Evolutionary conservation across 2,329 filamentous ascomycete species (phyloP).

Genomic region (Lachnellula cervina): DNA sequence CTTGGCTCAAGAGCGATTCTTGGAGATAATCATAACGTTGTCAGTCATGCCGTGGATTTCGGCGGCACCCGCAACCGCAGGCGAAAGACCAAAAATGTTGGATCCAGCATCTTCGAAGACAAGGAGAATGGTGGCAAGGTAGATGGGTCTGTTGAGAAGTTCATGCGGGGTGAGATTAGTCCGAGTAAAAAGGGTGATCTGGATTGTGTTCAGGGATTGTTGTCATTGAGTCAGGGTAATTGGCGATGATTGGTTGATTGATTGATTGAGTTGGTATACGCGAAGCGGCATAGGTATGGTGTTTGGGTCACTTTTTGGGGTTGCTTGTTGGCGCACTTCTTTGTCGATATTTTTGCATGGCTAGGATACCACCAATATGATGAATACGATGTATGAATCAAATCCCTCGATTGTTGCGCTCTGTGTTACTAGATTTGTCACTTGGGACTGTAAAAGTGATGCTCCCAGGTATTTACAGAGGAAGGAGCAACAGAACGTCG

Average conservation of each 20-base stretch:
- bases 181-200: conserved; percentile 74
- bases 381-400: conserved; percentile 7
- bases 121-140: conserved; percentile 26
- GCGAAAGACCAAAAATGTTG: conserved; percentile 20
- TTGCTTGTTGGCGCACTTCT: conserved; percentile 9
- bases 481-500: too few relatives aligned
- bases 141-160: conserved; percentile 64
- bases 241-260: conserved; percentile 50
- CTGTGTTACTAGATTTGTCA: not conserved
- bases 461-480: too few relatives aligned
- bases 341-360: conserved; percentile 11
- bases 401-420: not conserved
- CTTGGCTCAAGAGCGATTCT: conserved; percentile 19
- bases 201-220: conserved; percentile 82
- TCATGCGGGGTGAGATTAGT: conserved; percentile 64
- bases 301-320: conserved; percentile 1
- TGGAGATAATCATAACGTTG: conserved; percentile 25
- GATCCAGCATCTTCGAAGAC: conserved; percentile 52
- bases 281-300: not conserved
- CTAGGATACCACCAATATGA: conserved; percentile 17
- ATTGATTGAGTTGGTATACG: not conserved
- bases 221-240: conserved; percentile 87
- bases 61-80: conserved; percentile 19
- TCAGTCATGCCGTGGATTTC: conserved; percentile 22
- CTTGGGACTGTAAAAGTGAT: too few relatives aligned